These are phyloP conservation scores for Saitozyma sp. DNA, from an alignment of 768 basidiomycete genomes.

Conservation along the genomic window DNA sequence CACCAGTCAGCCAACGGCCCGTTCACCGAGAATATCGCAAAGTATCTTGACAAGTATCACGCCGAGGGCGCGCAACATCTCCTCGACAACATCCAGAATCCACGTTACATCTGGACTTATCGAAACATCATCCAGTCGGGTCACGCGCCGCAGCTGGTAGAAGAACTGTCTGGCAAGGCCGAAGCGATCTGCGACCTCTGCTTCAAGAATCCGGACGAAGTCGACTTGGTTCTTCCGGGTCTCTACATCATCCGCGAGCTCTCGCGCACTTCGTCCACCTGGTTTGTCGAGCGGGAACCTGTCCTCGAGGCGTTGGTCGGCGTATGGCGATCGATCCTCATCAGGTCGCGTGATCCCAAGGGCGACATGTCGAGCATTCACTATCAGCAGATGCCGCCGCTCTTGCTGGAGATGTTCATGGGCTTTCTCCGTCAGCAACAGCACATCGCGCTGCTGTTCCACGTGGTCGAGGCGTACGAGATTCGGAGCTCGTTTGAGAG, in stretches of 20 bases:
- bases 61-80: constrained; percentile 82
- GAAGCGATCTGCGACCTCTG: constrained; percentile 52
- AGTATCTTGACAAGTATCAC: constrained; percentile 88
- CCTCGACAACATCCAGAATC: constrained; percentile 71
- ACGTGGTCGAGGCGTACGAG: constrained; percentile 76
- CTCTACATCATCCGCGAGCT: constrained; percentile 78
- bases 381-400: constrained; percentile 54
- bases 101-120: constrained; percentile 77
- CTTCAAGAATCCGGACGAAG: constrained; percentile 50
- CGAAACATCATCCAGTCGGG: constrained; percentile 77
- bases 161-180: constrained; percentile 49
- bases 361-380: constrained; percentile 39
- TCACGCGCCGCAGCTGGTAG: constrained; percentile 65
- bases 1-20: constrained; percentile 86
- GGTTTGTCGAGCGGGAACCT: constrained; percentile 64
- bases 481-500: constrained; percentile 79
- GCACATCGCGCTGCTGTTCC: constrained; percentile 84
- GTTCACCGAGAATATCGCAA: constrained; percentile 87
- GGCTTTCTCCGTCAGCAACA: constrained; percentile 61
- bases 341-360: constrained; percentile 33
- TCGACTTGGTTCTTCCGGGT: constrained; percentile 67
- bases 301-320: constrained; percentile 71
- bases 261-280: constrained; percentile 64
- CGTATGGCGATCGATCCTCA: constrained; percentile 63
- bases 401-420: constrained; percentile 76